phyloP scores from a whole-genome alignment of 2,329 filamentous ascomycete species.

The Venturia carpophila region DNA sequence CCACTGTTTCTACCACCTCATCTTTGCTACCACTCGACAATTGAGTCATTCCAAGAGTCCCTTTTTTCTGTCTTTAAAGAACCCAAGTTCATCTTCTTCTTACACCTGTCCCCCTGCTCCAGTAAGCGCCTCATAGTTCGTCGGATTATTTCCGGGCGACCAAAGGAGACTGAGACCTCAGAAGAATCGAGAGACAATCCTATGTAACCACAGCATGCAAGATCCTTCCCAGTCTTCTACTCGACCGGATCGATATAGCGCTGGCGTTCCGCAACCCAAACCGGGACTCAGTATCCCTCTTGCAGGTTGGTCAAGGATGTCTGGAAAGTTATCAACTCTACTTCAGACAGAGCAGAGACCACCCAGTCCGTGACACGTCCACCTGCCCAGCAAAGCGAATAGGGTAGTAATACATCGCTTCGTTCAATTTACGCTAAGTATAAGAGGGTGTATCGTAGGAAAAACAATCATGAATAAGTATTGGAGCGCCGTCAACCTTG shows the following conservation, averaged over 20 bases:
- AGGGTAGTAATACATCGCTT: background rate
- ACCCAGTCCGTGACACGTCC: background rate
- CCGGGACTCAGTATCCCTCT: background rate
- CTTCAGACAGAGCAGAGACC: background rate
- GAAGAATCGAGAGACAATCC: background rate
- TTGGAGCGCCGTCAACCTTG: background rate
- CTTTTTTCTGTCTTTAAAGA: too few relatives aligned
- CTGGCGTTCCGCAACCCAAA: background rate
- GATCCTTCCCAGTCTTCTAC: too few relatives aligned
- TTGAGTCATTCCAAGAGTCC: too few relatives aligned
- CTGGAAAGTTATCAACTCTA: background rate
- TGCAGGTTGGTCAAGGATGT: background rate
- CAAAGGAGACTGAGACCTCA: too few relatives aligned
- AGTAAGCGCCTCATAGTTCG: too few relatives aligned
- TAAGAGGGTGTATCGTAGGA: background rate
- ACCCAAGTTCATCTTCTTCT: too few relatives aligned
- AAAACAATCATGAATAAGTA: background rate
- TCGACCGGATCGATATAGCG: too few relatives aligned
- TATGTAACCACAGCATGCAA: background rate
- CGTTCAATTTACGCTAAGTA: slow-evolving; percentile 1
- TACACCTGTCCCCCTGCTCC: too few relatives aligned
- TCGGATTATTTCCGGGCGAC: too few relatives aligned
- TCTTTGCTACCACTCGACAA: too few relatives aligned
- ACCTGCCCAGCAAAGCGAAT: background rate
- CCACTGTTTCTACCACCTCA: too few relatives aligned